phyloP scores from a whole-genome alignment of 2,329 filamentous ascomycete genomes.

The Aspergillus sp. region DNA sequence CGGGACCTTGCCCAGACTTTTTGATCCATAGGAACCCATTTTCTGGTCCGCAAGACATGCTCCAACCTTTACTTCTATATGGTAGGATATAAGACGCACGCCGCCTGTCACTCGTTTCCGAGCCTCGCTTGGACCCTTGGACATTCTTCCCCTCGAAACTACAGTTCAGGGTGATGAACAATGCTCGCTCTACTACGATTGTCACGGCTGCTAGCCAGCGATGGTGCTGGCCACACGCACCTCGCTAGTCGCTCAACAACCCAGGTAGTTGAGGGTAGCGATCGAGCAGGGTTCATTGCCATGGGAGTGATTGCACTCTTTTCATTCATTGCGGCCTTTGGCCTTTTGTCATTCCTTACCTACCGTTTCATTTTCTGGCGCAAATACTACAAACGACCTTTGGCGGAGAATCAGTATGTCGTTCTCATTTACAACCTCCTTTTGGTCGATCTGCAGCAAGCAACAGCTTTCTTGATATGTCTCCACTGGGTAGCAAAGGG shows the following conservation, averaged over 20 bases:
- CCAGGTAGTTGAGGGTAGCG: conserved; percentile 18
- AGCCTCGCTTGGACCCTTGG: not conserved
- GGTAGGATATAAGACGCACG: not conserved
- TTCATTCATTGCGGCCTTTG: conserved; percentile 34
- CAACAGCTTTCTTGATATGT: conserved; percentile 48
- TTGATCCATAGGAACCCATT: conserved; percentile 1
- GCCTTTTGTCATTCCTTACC: conserved; percentile 49
- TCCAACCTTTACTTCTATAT: not conserved
- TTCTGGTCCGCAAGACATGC: not conserved
- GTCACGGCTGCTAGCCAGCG: conserved; percentile 3
- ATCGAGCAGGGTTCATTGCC: conserved; percentile 49
- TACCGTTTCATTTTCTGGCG: conserved; percentile 54
- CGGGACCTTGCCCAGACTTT: conserved; percentile 1
- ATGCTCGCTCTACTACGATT: conserved; percentile 7
- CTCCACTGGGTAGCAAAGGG: conserved; percentile 49
- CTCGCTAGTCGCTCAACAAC: not conserved
- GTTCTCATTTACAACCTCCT: conserved; percentile 56
- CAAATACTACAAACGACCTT: conserved; percentile 49
- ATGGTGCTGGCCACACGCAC: conserved; percentile 1
- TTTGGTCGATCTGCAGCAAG: conserved; percentile 53
- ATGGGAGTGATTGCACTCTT: conserved; percentile 49
- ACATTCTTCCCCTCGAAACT: not conserved
- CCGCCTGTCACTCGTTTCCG: not conserved
- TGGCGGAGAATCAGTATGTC: conserved; percentile 56
- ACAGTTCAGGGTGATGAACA: conserved; percentile 1